Evolutionary conservation across 805 yeast genomes (phyloP).

Genomic region (Yarrowia yakushimensis): DNA sequence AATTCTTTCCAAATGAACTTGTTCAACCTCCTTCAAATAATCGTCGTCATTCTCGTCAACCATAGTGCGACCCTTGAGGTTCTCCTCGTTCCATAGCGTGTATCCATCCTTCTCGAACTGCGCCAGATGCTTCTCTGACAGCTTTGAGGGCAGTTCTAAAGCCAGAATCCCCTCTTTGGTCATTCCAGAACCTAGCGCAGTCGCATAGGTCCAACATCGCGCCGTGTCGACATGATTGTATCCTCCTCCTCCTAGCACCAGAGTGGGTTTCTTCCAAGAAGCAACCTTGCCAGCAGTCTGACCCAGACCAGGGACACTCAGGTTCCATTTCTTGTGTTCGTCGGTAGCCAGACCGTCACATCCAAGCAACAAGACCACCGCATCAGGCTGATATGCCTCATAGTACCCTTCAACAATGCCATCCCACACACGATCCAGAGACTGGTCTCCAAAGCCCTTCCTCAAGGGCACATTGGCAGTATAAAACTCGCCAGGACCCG

Average conservation of each 20-base stretch:
- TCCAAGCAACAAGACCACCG: slow-evolving; percentile 64
- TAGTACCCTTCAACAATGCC: slow-evolving; percentile 47
- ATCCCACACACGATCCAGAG: slow-evolving; percentile 41
- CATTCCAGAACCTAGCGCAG: slow-evolving; percentile 27
- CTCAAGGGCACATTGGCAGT: slow-evolving; percentile 54
- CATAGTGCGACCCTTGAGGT: slow-evolving; percentile 1
- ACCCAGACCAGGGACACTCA: slow-evolving; percentile 52
- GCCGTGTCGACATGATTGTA: slow-evolving; percentile 61
- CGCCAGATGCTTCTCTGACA: not conserved
- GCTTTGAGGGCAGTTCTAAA: not conserved
- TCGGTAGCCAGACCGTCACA: slow-evolving; percentile 72
- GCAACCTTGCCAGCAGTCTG: slow-evolving; percentile 38
- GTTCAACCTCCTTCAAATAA: not conserved
- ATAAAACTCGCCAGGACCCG: slow-evolving; percentile 41
- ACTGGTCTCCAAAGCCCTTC: slow-evolving; percentile 53
- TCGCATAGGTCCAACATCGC: slow-evolving; percentile 54
- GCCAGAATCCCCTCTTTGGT: not conserved
- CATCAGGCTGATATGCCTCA: slow-evolving; percentile 45
- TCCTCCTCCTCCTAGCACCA: slow-evolving; percentile 76
- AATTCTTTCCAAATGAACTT: not conserved
- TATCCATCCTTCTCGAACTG: slow-evolving; percentile 17
- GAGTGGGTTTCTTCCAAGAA: slow-evolving; percentile 38
- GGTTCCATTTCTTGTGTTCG: slow-evolving; percentile 63
- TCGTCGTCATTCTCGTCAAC: slow-evolving; percentile 1
- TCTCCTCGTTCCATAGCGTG: slow-evolving; percentile 11